These are phyloP conservation scores for Chloranthus sessilifolius DNA, from an alignment of 164 flowering plant genomes.

Conservation along the genomic window DNA sequence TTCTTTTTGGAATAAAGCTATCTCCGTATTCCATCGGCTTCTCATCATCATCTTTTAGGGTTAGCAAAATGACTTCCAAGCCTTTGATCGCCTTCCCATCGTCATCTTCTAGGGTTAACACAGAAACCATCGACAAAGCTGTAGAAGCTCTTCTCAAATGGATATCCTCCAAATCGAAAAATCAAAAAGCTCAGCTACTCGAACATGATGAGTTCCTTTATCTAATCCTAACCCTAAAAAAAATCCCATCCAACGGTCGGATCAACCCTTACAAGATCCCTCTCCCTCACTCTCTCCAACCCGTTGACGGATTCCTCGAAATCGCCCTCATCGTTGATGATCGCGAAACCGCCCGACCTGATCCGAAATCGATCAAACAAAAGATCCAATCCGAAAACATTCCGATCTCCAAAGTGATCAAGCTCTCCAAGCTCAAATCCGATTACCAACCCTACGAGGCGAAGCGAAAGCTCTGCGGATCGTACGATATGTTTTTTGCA, in stretches of 20 bases:
- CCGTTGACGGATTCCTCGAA: conserved; percentile 26
- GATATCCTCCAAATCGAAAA: conserved; percentile 32
- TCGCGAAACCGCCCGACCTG: too few relatives aligned
- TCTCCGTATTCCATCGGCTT: too few relatives aligned
- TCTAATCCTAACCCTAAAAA: conserved; percentile 67
- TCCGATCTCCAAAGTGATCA: conserved; percentile 63
- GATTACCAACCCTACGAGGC: conserved; percentile 73
- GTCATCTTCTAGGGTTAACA: conserved; percentile 22
- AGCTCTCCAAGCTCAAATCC: conserved; percentile 57
- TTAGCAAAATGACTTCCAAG: too few relatives aligned
- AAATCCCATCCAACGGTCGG: conserved; percentile 57
- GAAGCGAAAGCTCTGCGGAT: conserved; percentile 58
- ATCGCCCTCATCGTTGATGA: conserved; percentile 75
- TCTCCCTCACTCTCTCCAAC: conserved; percentile 52
- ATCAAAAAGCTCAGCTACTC: conserved; percentile 50
- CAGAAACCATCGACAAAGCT: conserved; percentile 33
- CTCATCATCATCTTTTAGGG: too few relatives aligned
- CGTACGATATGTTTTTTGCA: conserved; percentile 57
- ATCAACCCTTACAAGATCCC: conserved; percentile 56
- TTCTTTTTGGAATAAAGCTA: too few relatives aligned
- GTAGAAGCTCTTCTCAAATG: conserved; percentile 56
- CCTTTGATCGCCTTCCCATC: too few relatives aligned
- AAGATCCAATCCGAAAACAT: conserved; percentile 46
- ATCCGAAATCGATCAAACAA: too few relatives aligned
- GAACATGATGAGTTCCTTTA: conserved; percentile 66